Percentiles rank a stretch among this genome's conserved stretches.
phyloP scores from a whole-genome alignment of 305 asterid species.

The Fraxinus platypoda region DNA sequence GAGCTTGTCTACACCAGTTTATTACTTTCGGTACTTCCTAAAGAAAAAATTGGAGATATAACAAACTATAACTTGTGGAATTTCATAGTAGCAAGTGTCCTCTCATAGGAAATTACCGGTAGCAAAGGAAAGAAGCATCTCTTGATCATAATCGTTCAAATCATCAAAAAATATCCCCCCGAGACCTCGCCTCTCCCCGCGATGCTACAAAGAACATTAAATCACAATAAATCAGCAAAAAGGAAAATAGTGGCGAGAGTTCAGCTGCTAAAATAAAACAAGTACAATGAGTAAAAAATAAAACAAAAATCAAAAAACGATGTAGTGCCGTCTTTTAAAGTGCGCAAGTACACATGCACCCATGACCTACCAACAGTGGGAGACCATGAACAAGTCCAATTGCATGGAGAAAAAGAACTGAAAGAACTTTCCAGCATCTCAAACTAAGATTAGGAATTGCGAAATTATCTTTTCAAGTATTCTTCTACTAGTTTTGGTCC shows the following conservation, averaged over 20 bases:
- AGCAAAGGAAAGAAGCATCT: conserved; percentile 96
- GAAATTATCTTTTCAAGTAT: background rate
- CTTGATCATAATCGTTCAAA: conserved; percentile 84
- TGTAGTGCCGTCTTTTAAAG: background rate
- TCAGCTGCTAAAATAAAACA: conserved; percentile 13
- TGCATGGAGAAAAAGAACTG: background rate
- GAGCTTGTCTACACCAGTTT: background rate
- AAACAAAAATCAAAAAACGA: background rate
- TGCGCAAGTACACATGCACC: background rate
- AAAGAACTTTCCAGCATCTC: background rate
- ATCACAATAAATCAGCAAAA: conserved; percentile 10
- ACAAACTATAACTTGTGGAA: background rate
- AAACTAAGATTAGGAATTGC: background rate
- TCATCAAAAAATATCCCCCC: conserved; percentile 99
- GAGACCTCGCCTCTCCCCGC: conserved; percentile 95
- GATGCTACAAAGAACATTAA: conserved; percentile 62
- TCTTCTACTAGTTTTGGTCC: conserved; percentile 1
- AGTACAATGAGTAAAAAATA: background rate
- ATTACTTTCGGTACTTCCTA: background rate
- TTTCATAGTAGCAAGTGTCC: background rate
- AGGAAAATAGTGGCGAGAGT: conserved; percentile 3
- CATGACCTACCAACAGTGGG: conserved; percentile 1
- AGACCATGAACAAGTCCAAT: background rate
- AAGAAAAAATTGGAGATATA: background rate
- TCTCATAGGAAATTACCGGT: conserved; percentile 57